Evolutionary conservation across 2,329 filamentous ascomycete species (phyloP), one percentile per base, ranked within the genome.

Genomic region (Microcyclospora pomicola): DNA sequence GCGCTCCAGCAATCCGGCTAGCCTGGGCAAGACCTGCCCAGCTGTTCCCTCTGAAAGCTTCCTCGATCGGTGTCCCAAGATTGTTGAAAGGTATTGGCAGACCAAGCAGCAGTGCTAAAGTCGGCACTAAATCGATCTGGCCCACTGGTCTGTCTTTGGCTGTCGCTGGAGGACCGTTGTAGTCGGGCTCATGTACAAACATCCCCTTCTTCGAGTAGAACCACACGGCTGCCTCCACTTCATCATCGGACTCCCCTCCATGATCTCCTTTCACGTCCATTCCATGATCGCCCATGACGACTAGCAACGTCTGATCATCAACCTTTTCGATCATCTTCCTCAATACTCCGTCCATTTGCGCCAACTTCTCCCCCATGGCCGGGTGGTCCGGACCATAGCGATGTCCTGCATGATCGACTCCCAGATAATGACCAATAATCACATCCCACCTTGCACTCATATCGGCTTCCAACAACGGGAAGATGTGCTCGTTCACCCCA

Each of bases 221-320:
- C 88, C 91, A 98, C 34, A 98, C 61, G 2, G 91, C 86, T 39
- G 91, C 86, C 59, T 98, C 78, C 6, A 98, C 75, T 59, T 98
- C 91, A 46, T 96, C 86, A 49, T 95, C 84, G 27, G 88, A 95
- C 65, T 98, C 91, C 38, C 91, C 91, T n/a, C 91, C 91, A 55
- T 98, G 91, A 49, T 98, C 91, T 13, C 91, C 91, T 64, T 98
- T 96, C 43, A 74, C 68, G 59, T 98, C 91, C 91, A 98, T 98
- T 9, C 91, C 91, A 55, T 98, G 91, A 57, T 98, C 91, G n/a
- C 91, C 91, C 85, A 98, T 93, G 11, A 98, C 82, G 14, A 98
- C 77, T 28, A 98, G 66, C 15, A 98, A 66, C 0, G 91, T 98
- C 39, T 84, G 67, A 37, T 95, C 81, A 50, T 94, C 88, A 13